phyloP scores from a whole-genome alignment of 2,329 filamentous ascomycete species.

The Cercospora berteroae region DNA sequence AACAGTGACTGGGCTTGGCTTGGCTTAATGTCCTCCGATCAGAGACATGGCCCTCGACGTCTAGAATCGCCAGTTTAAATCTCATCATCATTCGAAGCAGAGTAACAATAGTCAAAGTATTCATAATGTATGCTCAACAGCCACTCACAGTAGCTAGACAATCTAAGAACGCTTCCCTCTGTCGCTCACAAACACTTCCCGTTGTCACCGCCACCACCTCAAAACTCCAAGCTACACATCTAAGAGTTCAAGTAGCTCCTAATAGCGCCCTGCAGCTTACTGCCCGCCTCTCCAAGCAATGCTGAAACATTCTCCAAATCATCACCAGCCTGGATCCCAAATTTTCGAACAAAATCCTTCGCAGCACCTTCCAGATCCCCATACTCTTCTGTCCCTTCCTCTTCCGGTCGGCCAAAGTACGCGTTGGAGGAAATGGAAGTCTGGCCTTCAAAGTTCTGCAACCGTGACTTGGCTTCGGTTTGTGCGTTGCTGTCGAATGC shows the following conservation, averaged over 20 bases:
- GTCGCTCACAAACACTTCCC: background rate
- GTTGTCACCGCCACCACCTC: background rate
- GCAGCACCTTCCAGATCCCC: slow-evolving; percentile 90
- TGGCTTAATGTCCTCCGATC: background rate
- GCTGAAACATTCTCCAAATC: slow-evolving; percentile 88
- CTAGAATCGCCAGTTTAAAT: too few species aligned
- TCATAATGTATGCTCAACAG: background rate
- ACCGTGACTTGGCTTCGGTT: slow-evolving; percentile 78
- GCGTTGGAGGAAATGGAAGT: slow-evolving; percentile 91
- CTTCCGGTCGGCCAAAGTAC: slow-evolving; percentile 90
- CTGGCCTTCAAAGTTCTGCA: slow-evolving; percentile 91
- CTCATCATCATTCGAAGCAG: background rate
- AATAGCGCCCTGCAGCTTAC: slow-evolving; percentile 69
- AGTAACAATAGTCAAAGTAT: background rate
- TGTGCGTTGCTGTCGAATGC: slow-evolving; percentile 76
- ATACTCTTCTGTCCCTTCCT: slow-evolving; percentile 63
- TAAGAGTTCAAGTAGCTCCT: slow-evolving; percentile 37
- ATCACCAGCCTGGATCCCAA: slow-evolving; percentile 92
- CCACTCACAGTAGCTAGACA: background rate
- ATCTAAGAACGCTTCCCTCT: background rate
- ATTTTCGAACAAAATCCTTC: slow-evolving; percentile 92
- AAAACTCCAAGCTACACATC: background rate
- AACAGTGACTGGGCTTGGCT: background rate
- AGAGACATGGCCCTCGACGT: background rate
- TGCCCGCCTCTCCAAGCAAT: slow-evolving; percentile 80